Evolutionary conservation across 129 eudicot species (phyloP), one percentile per base, ranked within the genome.

Genomic region (Centrapalus pauciflorus): DNA sequence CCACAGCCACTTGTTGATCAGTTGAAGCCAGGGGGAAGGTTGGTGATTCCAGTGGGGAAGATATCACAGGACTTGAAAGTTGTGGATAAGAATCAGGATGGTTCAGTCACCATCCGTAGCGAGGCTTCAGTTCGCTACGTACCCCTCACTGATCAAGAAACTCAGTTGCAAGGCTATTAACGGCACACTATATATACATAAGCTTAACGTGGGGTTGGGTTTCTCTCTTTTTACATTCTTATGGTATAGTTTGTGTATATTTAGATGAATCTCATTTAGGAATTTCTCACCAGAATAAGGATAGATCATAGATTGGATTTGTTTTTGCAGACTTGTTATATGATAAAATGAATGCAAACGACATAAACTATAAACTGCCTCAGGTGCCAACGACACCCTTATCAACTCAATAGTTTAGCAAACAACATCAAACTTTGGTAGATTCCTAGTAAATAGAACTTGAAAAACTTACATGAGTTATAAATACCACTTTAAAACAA

Each of bases 61-160:
- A 7, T 85, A n/a, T 88, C 70, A 69, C 99, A 88, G 76, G 96
- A 88, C 23, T 72, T 93, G 33, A 73, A 84, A 83, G 95, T 93
- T 52, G 84, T 93, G 27, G 96, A 93, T 77, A 93, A 93, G 81
- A 84, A 82, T 21, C 43, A 52, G 40, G 99, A 93, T 70, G 96
- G 96, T 51, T 66, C 89, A 0, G 19, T 89, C 34, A 86, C 73
- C 35, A 73, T 88, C 50, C 86, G 87, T 27, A 80, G 72, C 6
- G 96, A 85, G 50, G 86, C 98, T 68, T 85, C 96, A 4, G 98
- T 93, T 8, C 90, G 96, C 9, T 93, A 93, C 61, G 98, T 93
- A 28, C 99, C 99, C 0, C 76, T 93, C 45, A 93, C 99, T 17
- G 84, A 92, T 66, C 79, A 86, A 66, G 99, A 93, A 32, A 84